Evolutionary conservation across 2,329 filamentous ascomycete genomes (phyloP), one percentile per base, ranked within the genome.

Genomic region (Pseudocercospora ulei): DNA sequence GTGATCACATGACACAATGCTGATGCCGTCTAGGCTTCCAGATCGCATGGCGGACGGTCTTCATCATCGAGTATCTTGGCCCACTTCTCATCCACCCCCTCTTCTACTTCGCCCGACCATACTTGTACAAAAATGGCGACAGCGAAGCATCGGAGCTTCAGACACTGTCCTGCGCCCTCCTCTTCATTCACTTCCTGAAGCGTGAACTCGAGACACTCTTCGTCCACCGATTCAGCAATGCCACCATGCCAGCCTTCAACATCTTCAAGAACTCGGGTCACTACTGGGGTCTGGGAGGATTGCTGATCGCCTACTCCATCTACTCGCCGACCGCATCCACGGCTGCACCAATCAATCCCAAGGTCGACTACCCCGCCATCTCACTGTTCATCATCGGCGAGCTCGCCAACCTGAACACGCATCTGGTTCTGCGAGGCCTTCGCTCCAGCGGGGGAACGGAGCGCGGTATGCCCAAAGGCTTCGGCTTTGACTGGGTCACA

Each of bases 191-290:
- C 70, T 98, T 95, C 64, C 51, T 83, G 60, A 98, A 98, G 73
- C 86, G 90, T 58, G 90, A 98, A 68, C 72, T 84, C 50, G 90
- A 98, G 68, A 96, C 90, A 0, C 59, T 94, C 46, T 94, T 90
- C 60, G 75, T 98, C 46, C 90, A 98, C 71, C 85, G 84, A 60
- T 98, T 98, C 71, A 88, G 85, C 40, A 77, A 81, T 46, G 84
- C 82, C 56, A 98, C 90, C 33, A 98, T 98, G 90, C 90, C 90
- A 11, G 72, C 75, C 42, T 67, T 65, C 58, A 93, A 94, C 69
- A 84, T 98, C 59, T 80, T 95, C 74, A 90, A 88, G 66, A 98
- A 98, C 72, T 85, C 80, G 50, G 75, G 74, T 51, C 88, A 95
- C 69, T 98, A 98, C 75, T 98, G 90, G 90, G 56, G 80, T 20